Base-by-base conservation (phyloP, 2,329 filamentous ascomycete species). In the Penicillium sp. region DNA sequence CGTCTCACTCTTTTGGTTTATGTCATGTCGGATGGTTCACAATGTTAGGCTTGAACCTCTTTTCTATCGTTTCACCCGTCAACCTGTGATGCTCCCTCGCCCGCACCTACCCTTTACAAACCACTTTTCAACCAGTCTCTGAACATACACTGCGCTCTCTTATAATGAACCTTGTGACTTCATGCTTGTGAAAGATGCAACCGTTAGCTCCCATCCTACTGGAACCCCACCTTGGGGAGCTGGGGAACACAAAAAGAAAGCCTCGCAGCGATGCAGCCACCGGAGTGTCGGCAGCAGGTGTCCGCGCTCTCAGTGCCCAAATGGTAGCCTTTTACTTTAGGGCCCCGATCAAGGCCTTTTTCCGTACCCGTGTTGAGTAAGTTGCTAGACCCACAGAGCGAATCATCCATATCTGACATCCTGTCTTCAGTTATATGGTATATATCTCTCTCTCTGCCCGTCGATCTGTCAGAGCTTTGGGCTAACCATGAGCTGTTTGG, bases 311-410 rank as follows among this genome's bases (percentile, higher is more conserved):
- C 59, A 92, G 88, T 64, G 89, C 91, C 7, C 89, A 95, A 69
- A 81, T 91, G 65, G 83, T 96, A 51, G 88, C 91, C 22, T 96
- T 96, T 66, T 97, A 96, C 76, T 97, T 96, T 70, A 83, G 92
- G 53, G 91, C 91, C 0, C 92, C 92, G 1, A 89, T 92, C 49
- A 96, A 96, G 75, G 90, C 92, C 14, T 97, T 97, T 71, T 96
- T 97, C 75, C 85, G 91, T 57, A 92, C 90, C 1, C 81, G 92
- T 55, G 91, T 97, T 60, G 92, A 97, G 78, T 96, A 92, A 70
- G 81, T 81, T 56, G 50, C 13, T n/a, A 13, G 34, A 36, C n/a
- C 34, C 34, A n/a, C 13, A 5, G 34, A 36, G 14, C 14, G 34
- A 14, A 13, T n/a, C 34, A 36, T 27, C 8, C 13, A 7, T n/a